phyloP scores from a whole-genome alignment of 2,329 filamentous ascomycete species.

The Ophiostoma pallidulum region DNA sequence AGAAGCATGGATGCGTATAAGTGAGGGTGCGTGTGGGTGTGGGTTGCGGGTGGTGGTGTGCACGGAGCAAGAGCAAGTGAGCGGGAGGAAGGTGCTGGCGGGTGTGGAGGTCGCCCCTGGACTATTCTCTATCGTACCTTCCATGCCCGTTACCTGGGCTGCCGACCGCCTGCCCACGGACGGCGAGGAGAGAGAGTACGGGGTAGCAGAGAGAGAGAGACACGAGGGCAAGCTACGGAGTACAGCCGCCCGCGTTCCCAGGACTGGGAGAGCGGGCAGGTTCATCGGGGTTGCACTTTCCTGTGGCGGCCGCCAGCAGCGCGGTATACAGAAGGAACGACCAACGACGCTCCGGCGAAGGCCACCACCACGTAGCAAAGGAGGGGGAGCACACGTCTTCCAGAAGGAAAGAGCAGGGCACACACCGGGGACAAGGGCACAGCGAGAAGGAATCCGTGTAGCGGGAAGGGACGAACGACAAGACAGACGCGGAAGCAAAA shows the following conservation, averaged over 20 bases:
- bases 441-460: not conserved
- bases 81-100: constrained; percentile 3
- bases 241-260: too few relatives aligned
- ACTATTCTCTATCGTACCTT: too few relatives aligned
- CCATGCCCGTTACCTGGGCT: too few relatives aligned
- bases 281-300: constrained; percentile 3
- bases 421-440: not conserved
- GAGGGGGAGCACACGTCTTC: too few relatives aligned
- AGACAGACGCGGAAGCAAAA: not conserved
- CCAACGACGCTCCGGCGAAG: not conserved
- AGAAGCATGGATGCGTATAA: constrained; percentile 2
- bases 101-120: constrained; percentile 2
- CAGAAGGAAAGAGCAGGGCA: not conserved
- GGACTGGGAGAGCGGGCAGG: not conserved
- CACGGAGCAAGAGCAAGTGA: not conserved
- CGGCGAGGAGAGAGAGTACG: too few relatives aligned
- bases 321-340: constrained; percentile 11
- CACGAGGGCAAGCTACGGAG: too few relatives aligned
- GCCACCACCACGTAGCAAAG: too few relatives aligned
- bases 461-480: constrained; percentile 2
- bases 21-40: not conserved
- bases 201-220: too few relatives aligned
- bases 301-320: constrained; percentile 3
- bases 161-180: too few relatives aligned
- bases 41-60: not conserved